phyloP scores from a whole-genome alignment of 106 monocot genomes.

The Platanthera zijinensis region DNA sequence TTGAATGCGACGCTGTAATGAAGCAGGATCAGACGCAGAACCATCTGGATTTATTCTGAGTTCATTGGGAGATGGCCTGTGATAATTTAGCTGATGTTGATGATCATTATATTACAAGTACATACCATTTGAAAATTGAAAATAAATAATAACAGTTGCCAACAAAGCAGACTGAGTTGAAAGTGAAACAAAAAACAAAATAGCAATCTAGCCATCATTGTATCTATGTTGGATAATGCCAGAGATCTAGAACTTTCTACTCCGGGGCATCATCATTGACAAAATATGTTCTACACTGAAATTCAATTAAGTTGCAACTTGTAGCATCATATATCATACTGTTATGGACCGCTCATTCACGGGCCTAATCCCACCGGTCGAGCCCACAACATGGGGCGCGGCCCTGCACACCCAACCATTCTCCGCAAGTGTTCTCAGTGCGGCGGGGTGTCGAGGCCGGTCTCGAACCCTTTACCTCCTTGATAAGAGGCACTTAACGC shows the following conservation, averaged over 20 bases:
- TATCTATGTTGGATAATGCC: background rate
- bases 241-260: background rate
- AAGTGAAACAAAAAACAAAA: background rate
- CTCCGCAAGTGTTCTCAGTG: too few relatives aligned
- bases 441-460: too few relatives aligned
- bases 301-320: background rate
- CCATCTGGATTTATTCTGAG: slow-evolving; percentile 78
- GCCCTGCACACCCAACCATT: too few relatives aligned
- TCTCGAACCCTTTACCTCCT: too few relatives aligned
- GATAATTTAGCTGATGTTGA: slow-evolving; percentile 6
- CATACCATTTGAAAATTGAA: background rate
- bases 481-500: too few relatives aligned
- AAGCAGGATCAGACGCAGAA: slow-evolving; percentile 71
- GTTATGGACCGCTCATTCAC: too few relatives aligned
- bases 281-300: background rate
- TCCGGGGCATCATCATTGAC: background rate
- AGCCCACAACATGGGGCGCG: too few relatives aligned
- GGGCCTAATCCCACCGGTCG: too few relatives aligned
- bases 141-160: background rate
- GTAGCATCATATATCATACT: background rate
- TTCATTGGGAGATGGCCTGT: slow-evolving; percentile 48
- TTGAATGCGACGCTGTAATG: slow-evolving; percentile 67
- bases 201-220: background rate
- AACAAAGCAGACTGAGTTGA: background rate
- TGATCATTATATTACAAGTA: background rate